Conservation (phyloP, 1,284 basidiomycete species). For the Pyrrhoderma lamaoense region DNA sequence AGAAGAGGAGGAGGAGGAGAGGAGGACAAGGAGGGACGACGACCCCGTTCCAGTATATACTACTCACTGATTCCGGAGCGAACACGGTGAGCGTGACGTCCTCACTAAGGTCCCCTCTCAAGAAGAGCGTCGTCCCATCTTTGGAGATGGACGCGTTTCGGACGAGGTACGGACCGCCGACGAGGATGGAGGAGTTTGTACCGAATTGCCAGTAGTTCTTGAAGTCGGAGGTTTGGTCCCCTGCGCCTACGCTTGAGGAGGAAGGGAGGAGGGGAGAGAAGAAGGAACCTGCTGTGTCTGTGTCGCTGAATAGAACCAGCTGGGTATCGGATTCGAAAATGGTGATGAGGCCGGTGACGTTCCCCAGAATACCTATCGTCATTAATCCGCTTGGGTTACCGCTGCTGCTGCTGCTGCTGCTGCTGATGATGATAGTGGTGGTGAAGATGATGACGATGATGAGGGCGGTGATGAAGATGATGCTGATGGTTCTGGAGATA, state of each 20-base stretch:
- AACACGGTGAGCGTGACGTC: conserved; percentile 43
- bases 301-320: conserved; percentile 60
- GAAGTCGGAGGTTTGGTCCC: too few species aligned
- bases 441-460: too few species aligned
- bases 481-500: conserved; percentile 28
- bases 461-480: too few species aligned
- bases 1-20: too few species aligned
- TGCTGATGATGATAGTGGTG: too few species aligned
- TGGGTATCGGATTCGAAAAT: conserved; percentile 60
- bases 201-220: conserved; percentile 43
- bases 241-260: conserved; percentile 14
- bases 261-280: conserved; percentile 42
- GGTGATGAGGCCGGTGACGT: conserved; percentile 50
- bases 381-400: not conserved
- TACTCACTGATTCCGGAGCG: conserved; percentile 38
- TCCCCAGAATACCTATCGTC: conserved; percentile 38
- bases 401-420: too few species aligned
- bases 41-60: conserved; percentile 66
- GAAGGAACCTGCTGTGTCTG: conserved; percentile 50
- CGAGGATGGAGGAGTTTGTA: conserved; percentile 42
- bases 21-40: too few species aligned
- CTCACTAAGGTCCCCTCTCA: conserved; percentile 43
- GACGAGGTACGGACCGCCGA: conserved; percentile 52
- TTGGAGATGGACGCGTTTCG: conserved; percentile 38
- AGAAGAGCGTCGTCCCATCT: conserved; percentile 27